Evolutionary conservation across 2,329 filamentous ascomycete genomes (phyloP).

Genomic region (Lecanosticta acicola): DNA sequence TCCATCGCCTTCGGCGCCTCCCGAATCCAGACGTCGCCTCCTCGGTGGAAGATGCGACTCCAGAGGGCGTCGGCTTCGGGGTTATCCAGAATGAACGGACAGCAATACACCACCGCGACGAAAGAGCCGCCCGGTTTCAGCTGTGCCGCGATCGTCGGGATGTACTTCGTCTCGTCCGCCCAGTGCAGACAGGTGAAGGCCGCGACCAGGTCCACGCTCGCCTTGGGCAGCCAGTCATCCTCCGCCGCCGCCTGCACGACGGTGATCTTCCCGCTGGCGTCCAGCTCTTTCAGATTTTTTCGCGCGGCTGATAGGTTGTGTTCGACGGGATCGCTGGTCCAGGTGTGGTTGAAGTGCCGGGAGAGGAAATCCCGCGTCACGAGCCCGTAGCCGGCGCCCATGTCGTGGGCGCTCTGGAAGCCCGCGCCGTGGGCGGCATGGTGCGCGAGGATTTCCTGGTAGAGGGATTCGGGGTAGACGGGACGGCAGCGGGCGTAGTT

Average conservation of each 20-base stretch:
- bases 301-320: background rate
- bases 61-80: background rate
- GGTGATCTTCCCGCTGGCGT: background rate
- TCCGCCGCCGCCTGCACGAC: background rate
- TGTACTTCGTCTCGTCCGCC: background rate
- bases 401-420: background rate
- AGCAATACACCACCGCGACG: background rate
- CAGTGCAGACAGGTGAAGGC: constrained; percentile 1
- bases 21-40: background rate
- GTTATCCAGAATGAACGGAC: background rate
- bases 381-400: background rate
- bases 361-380: background rate
- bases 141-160: background rate
- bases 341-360: background rate
- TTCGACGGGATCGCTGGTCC: background rate
- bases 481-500: background rate
- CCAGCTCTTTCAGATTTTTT: background rate
- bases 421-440: background rate
- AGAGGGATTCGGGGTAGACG: background rate
- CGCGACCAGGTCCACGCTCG: background rate
- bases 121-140: background rate
- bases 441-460: background rate
- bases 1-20: too few species aligned
- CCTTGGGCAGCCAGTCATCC: background rate
- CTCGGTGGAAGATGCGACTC: background rate